These are phyloP conservation scores for Ophiocordyceps camponoti-saundersi DNA, from an alignment of 2,329 filamentous ascomycete species.

Conservation along the genomic window DNA sequence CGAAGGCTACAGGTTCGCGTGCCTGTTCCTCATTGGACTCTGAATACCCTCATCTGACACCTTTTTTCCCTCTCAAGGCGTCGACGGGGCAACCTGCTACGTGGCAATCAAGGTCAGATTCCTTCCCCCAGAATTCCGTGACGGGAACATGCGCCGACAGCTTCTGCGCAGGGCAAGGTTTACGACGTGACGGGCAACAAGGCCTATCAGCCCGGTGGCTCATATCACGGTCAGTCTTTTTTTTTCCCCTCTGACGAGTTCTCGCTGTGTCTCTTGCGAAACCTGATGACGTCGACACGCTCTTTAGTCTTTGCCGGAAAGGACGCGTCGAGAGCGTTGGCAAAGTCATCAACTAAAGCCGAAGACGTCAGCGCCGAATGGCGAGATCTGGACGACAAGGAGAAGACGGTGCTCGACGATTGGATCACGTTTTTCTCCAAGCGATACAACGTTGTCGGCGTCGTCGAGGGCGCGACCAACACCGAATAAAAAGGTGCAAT, in stretches of 20 bases:
- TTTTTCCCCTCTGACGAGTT: background rate
- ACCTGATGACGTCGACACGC: too few relatives aligned
- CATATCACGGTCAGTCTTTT: constrained; percentile 58
- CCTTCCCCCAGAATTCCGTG: background rate
- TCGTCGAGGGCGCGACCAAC: constrained; percentile 44
- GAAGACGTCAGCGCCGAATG: constrained; percentile 75
- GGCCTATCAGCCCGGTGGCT: constrained; percentile 65
- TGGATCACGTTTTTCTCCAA: constrained; percentile 97
- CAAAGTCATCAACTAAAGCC: constrained; percentile 66
- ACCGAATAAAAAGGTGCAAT: constrained; percentile 11
- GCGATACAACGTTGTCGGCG: constrained; percentile 78
- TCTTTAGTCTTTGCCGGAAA: constrained; percentile 78
- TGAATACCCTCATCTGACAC: background rate
- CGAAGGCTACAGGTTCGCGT: constrained; percentile 57
- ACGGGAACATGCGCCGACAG: too few relatives aligned
- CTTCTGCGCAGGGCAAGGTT: constrained; percentile 52
- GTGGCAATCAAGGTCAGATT: constrained; percentile 52
- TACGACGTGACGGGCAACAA: constrained; percentile 90
- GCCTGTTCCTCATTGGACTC: background rate
- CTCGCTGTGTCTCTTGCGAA: too few relatives aligned
- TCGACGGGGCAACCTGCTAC: constrained; percentile 46
- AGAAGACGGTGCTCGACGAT: constrained; percentile 72
- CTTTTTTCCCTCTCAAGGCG: too few relatives aligned
- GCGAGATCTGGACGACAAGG: constrained; percentile 67
- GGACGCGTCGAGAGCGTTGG: constrained; percentile 85